A percentile compares a stretch with the other conserved stretches of the same genome.
phyloP scores from a whole-genome alignment of 768 basidiomycete genomes.

The Cytidiella melzeri region DNA sequence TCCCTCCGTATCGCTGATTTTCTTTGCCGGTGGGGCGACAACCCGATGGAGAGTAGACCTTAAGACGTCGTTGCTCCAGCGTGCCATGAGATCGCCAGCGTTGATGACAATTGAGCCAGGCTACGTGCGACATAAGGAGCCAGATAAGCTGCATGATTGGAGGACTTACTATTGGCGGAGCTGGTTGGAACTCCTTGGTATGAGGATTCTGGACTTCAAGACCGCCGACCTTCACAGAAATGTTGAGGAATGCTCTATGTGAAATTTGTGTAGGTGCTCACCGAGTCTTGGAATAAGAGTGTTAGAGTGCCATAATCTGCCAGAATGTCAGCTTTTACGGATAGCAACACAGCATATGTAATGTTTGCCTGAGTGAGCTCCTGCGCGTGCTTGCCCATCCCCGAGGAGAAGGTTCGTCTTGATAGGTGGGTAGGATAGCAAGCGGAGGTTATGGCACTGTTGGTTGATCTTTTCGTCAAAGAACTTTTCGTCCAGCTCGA shows the following conservation, averaged over 20 bases:
- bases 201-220: constrained; percentile 79
- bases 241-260: too few relatives aligned
- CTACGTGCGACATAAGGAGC: constrained; percentile 29
- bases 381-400: constrained; percentile 74
- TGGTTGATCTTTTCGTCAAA: constrained; percentile 73
- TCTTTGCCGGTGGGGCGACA: constrained; percentile 58
- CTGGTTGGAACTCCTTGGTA: constrained; percentile 64
- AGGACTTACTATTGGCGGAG: constrained; percentile 62
- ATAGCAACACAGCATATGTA: constrained; percentile 1
- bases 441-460: constrained; percentile 74
- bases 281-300: constrained; percentile 72
- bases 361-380: constrained; percentile 64
- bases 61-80: constrained; percentile 80
- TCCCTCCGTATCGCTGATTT: constrained; percentile 42
- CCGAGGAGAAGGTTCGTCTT: constrained; percentile 46
- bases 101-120: constrained; percentile 80
- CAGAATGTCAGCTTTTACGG: background rate
- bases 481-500: constrained; percentile 64
- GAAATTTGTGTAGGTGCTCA: constrained; percentile 29
- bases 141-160: background rate
- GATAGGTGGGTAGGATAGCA: constrained; percentile 79
- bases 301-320: constrained; percentile 79
- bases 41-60: constrained; percentile 81
- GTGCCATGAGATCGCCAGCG: constrained; percentile 71
- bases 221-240: constrained; percentile 56